Base-by-base conservation (phyloP, 23 red algal genomes). In the Pyropia yezoensis region DNA sequence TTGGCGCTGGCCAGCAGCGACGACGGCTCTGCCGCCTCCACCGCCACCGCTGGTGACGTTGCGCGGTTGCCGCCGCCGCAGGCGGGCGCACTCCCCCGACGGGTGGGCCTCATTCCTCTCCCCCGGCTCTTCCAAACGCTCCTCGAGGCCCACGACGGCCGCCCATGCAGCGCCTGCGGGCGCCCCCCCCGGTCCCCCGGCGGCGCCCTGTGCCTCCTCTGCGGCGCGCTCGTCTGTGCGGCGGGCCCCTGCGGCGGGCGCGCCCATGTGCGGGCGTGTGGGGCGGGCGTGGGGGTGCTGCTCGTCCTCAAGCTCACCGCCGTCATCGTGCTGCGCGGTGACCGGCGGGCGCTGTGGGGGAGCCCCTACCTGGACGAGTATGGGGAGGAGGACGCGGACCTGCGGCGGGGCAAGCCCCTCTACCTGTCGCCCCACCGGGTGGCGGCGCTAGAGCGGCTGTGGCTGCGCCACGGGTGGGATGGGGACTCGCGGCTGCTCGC, bases 291-390 rank as follows among this genome's bases (percentile, higher is more conserved):
- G 25, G 89, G 89, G 14, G 76, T 95, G 33, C 71, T 80, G 27
- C 34, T 95, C 47, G 34, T 87, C 9, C 54, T 87, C 18, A 73
- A 74, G 27, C 24, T 65, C 39, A 74, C 89, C 4, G 55, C 64
- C 50, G 75, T 95, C 17, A 51, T 75, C 15, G 55, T 95, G 29
- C 50, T 82, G 15, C 71, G 89, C 32, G 70, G 67, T 3, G 54
- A 80, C 15, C 72, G 89, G 32, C 47, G 59, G 4, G 70, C 80
- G 27, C 33, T 30, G 14, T 95, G 79, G 79, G 73, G 79, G 25
- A 87, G 80, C 3, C 80, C 80, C 18, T 95, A 87, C 49, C 68
- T 95, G 24, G 89, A 95, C 49, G 65, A 67, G 21, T 70, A 82
- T 71, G 89, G 89, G 19, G 89, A 95, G 53, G 89, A 87, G 65